A percentile compares a stretch with the other conserved stretches of the same genome.
Conservation (phyloP, 352 stramenopile genomes). For the Globisporangium spiculum region DNA sequence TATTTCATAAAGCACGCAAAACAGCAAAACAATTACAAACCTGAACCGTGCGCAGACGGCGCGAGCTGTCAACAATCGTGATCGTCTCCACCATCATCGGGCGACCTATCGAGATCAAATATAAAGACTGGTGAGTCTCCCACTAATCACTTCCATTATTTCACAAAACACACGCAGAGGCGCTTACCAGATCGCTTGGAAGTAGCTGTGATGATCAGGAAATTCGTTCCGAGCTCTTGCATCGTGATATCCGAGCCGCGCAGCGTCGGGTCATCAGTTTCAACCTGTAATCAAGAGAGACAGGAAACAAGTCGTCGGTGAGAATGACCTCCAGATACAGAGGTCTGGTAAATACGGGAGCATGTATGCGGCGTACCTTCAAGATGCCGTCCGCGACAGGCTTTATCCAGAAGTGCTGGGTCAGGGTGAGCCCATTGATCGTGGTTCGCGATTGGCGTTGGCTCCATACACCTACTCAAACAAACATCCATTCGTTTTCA, state of each 20-base stretch:
- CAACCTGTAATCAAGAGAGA: slow-evolving; percentile 34
- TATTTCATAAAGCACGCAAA: background rate
- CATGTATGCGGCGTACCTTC: slow-evolving; percentile 34
- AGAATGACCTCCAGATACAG: background rate
- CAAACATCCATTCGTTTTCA: background rate
- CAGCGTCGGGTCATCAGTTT: slow-evolving; percentile 78
- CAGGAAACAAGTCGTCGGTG: background rate
- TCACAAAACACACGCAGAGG: background rate
- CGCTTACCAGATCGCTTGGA: slow-evolving; percentile 75
- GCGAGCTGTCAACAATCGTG: slow-evolving; percentile 77
- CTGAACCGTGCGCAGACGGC: slow-evolving; percentile 79
- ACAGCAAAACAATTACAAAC: slow-evolving; percentile 13
- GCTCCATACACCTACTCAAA: slow-evolving; percentile 63
- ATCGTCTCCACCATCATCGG: slow-evolving; percentile 85
- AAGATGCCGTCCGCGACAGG: slow-evolving; percentile 83
- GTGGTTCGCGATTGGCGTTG: slow-evolving; percentile 83
- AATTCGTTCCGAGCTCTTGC: slow-evolving; percentile 79
- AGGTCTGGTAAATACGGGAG: background rate
- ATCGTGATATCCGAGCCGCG: slow-evolving; percentile 83
- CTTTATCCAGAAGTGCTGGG: slow-evolving; percentile 88
- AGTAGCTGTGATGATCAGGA: slow-evolving; percentile 81
- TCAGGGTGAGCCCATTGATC: slow-evolving; percentile 82
- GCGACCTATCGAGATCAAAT: slow-evolving; percentile 30
- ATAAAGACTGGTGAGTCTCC: background rate
- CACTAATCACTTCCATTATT: background rate